Evolutionary conservation across 31 red algal species (phyloP), one percentile per base, ranked within the genome.

Genomic region (Odonthalia washingtoniensis): DNA sequence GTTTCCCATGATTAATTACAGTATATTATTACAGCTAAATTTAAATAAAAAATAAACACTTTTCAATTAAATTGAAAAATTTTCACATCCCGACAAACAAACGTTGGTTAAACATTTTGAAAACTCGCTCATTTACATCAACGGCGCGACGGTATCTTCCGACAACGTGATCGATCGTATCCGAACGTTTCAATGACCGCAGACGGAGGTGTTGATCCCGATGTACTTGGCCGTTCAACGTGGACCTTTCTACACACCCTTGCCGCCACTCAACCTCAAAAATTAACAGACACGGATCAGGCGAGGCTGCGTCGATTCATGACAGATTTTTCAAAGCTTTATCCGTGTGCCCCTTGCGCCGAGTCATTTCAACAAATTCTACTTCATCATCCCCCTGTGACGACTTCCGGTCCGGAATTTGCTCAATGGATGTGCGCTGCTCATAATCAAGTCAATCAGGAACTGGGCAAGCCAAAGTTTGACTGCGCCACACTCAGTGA

Each of bases 221-320:
- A 89, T 18, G 81, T 89, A 21, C 94, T 96, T 21, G 94, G 94
- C 37, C 84, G 89, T 4, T 83, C 94, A 18, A 96, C 94, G 1
- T 96, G 94, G 94, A 96, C 86, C 0, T 96, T 96, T 78, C 85
- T 96, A 21, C 94, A 96, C 89, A 96, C 94, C 24, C 65, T 96
- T 18, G 94, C 94, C 12, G 94, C 94, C 26, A 68, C 85, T 5
- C 76, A 92, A 64, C 94, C 94, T 27, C 28, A 43, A 17, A 63
- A 52, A 9, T 86, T 86, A n/a, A 83, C 85, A 9, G 31, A 46
- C 18, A 70, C 62, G 24, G 75, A 84, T 14, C 63, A 81, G 72
- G 53, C 44, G 18, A 40, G 85, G 24, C 33, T 84, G 49, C 74
- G 40, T 38, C 94, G 87, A 52, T 96, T 96, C 80, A 88, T 96